Evolutionary conservation across 139 green algal genomes (phyloP).

Genomic region (Marvania coccoides): DNA sequence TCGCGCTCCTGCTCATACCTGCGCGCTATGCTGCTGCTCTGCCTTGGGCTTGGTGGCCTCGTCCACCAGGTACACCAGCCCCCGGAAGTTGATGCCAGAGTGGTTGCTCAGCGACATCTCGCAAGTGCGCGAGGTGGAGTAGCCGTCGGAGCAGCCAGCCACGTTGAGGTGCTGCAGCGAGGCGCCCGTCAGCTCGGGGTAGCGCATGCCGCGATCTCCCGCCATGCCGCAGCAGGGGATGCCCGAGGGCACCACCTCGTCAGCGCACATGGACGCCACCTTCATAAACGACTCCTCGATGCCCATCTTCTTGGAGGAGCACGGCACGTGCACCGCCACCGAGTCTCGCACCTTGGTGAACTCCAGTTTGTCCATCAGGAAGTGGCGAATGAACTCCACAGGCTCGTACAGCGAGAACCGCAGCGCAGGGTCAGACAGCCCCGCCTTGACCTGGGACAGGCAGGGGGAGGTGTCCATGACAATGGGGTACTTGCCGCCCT

Average conservation of each 20-base stretch:
- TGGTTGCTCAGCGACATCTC: conserved; percentile 92
- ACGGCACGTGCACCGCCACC: conserved; percentile 92
- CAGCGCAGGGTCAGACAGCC: conserved; percentile 61
- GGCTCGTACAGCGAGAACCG: conserved; percentile 90
- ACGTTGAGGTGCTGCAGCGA: conserved; percentile 45
- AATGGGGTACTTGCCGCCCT: conserved; percentile 86
- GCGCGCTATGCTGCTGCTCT: neutral
- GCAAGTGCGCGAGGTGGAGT: conserved; percentile 89
- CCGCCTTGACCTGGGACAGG: conserved; percentile 74
- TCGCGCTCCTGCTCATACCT: no score
- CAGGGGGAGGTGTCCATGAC: conserved; percentile 90
- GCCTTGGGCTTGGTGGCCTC: conserved; percentile 78
- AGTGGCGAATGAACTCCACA: conserved; percentile 89
- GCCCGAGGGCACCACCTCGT: conserved; percentile 66
- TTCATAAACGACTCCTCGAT: conserved; percentile 81
- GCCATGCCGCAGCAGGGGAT: conserved; percentile 97
- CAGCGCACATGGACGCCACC: conserved; percentile 73
- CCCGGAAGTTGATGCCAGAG: conserved; percentile 85
- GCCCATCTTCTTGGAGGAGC: conserved; percentile 97
- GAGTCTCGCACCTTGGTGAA: conserved; percentile 67
- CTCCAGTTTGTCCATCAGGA: conserved; percentile 92
- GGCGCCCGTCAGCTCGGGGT: conserved; percentile 80
- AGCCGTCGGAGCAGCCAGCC: conserved; percentile 75
- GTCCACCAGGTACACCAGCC: conserved; percentile 76
- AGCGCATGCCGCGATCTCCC: conserved; percentile 91